Evolutionary conservation across 768 basidiomycete species (phyloP).

Genomic region (Phallus indusiatus): DNA sequence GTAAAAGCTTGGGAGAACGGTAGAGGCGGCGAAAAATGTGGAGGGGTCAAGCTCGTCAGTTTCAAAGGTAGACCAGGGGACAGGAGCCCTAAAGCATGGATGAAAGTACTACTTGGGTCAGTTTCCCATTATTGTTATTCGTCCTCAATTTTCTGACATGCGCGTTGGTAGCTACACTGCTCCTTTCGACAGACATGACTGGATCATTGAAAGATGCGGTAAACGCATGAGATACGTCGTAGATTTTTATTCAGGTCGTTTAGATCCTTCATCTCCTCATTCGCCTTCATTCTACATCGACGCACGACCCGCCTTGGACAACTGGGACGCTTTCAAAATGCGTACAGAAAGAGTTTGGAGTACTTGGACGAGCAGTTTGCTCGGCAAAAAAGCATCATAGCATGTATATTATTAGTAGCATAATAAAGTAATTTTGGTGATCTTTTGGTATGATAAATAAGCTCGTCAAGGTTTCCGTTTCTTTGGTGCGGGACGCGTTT

Average conservation of each 20-base stretch:
- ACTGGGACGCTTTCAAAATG: slow-evolving; percentile 89
- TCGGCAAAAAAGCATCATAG: slow-evolving; percentile 9
- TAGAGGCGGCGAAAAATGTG: slow-evolving; percentile 74
- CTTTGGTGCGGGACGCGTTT: slow-evolving; percentile 18
- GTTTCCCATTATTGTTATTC: slow-evolving; percentile 17
- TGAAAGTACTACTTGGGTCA: slow-evolving; percentile 81
- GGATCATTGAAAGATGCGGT: slow-evolving; percentile 92
- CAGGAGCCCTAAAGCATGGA: slow-evolving; percentile 68
- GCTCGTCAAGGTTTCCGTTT: slow-evolving; percentile 47
- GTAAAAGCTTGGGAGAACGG: slow-evolving; percentile 76
- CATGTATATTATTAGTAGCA: background rate
- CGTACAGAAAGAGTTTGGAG: slow-evolving; percentile 51
- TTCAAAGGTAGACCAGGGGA: slow-evolving; percentile 87
- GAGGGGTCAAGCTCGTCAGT: slow-evolving; percentile 72
- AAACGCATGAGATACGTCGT: slow-evolving; percentile 87
- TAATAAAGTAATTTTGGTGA: background rate
- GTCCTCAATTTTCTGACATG: slow-evolving; percentile 12
- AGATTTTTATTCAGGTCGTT: slow-evolving; percentile 90
- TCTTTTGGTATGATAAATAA: slow-evolving; percentile 37
- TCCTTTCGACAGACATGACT: slow-evolving; percentile 96
- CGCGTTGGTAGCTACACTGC: slow-evolving; percentile 51
- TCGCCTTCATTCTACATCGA: slow-evolving; percentile 87
- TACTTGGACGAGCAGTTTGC: slow-evolving; percentile 21
- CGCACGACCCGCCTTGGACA: slow-evolving; percentile 88
- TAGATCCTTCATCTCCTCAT: slow-evolving; percentile 30